phyloP scores from a whole-genome alignment of 2,329 filamentous ascomycete species.

The Davidsoniella virescens region DNA sequence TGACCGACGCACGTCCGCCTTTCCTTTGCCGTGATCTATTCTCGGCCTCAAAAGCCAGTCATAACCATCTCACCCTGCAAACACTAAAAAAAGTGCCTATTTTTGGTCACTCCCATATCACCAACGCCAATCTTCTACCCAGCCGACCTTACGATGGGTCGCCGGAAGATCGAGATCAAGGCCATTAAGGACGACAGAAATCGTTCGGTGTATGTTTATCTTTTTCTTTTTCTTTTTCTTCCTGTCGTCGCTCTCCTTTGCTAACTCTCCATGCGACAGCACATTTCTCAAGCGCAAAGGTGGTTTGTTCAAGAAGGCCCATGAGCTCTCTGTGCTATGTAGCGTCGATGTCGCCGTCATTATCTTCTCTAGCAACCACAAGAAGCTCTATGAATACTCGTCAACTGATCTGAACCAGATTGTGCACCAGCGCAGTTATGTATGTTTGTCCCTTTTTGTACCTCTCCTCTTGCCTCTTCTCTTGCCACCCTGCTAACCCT shows the following conservation, averaged over 20 bases:
- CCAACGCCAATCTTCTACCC: constrained; percentile 1
- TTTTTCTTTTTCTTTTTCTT: background rate
- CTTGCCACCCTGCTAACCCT: constrained; percentile 12
- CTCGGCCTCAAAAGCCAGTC: background rate
- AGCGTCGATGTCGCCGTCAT: constrained; percentile 97
- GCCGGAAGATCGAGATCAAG: constrained; percentile 99
- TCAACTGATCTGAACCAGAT: constrained; percentile 87
- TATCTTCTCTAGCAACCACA: constrained; percentile 86
- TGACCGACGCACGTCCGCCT: background rate
- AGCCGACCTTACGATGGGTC: constrained; percentile 51
- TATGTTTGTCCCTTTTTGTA: constrained; percentile 33
- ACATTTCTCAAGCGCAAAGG: constrained; percentile 98
- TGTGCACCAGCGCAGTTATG: constrained; percentile 76
- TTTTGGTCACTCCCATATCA: constrained; percentile 9
- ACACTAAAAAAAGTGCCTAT: background rate
- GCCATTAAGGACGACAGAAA: constrained; percentile 98
- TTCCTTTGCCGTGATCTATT: constrained; percentile 1
- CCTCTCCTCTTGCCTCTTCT: constrained; percentile 3
- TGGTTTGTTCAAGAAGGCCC: constrained; percentile 97
- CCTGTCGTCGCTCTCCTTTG: background rate
- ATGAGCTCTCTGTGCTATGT: constrained; percentile 93
- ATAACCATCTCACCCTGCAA: background rate
- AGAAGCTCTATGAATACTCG: constrained; percentile 97
- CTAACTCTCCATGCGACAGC: constrained; percentile 29
- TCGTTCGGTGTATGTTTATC: constrained; percentile 70